Evolutionary conservation across 306 rosid species (phyloP).

Genomic region (Calophaca sinica): DNA sequence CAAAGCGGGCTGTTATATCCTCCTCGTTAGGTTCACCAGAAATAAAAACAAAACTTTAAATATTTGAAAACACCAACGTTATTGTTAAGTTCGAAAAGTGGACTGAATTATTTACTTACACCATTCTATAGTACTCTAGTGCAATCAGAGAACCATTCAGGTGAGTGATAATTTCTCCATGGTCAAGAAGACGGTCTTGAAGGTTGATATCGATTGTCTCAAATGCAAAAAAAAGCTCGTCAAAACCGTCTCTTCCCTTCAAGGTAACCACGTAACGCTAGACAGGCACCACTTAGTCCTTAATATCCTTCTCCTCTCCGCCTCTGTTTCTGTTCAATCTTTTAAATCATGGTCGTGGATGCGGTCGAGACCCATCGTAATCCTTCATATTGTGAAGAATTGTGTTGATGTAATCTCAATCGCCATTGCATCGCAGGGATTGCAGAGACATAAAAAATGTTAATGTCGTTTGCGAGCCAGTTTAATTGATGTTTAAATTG

Average conservation of each 20-base stretch:
- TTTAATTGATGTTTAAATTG: too few relatives aligned
- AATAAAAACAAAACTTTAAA: background rate
- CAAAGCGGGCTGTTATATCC: conserved; percentile 20
- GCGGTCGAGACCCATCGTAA: too few relatives aligned
- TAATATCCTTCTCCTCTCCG: background rate
- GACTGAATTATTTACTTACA: background rate
- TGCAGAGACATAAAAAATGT: too few relatives aligned
- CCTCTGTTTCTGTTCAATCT: background rate
- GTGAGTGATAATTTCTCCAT: conserved; percentile 41
- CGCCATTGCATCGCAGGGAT: too few relatives aligned
- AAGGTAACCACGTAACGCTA: conserved; percentile 56
- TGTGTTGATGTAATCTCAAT: too few relatives aligned
- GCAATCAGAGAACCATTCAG: background rate
- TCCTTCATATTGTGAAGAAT: too few relatives aligned
- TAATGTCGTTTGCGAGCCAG: too few relatives aligned
- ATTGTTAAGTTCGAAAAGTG: conserved; percentile 27
- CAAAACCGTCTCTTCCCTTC: conserved; percentile 59
- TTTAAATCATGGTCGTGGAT: too few relatives aligned
- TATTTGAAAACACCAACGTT: conserved; percentile 16
- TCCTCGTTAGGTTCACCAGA: conserved; percentile 47
- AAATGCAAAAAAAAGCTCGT: conserved; percentile 68
- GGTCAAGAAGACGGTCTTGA: conserved; percentile 64
- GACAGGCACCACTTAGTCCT: too few relatives aligned
- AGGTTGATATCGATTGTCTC: conserved; percentile 59
- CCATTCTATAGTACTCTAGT: background rate